A percentile compares a stretch with the other conserved stretches of the same genome.
Conservation (phyloP, 2,329 filamentous ascomycete species). For the Parastagonospora avenae region DNA sequence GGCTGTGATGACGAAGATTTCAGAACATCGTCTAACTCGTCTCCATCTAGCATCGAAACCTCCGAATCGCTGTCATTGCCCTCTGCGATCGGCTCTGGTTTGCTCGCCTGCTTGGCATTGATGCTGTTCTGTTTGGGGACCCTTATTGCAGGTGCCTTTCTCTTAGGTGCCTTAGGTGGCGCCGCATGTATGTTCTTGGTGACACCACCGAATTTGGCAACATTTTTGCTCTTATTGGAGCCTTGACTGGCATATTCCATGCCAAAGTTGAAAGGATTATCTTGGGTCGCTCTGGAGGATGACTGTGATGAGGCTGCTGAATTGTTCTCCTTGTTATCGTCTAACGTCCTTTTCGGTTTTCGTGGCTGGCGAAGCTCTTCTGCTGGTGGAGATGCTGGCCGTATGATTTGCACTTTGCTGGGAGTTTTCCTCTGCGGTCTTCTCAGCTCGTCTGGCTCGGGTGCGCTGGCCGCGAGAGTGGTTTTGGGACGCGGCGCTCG, state of each 20-base stretch:
- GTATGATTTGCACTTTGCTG: neutral
- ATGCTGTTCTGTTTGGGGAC: too few species aligned
- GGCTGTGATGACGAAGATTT: too few species aligned
- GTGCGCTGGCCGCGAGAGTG: slow-evolving; percentile 1
- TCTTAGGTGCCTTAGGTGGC: slow-evolving; percentile 1
- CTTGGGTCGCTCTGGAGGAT: neutral
- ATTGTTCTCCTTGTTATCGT: neutral
- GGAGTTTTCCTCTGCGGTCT: neutral
- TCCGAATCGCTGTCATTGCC: neutral
- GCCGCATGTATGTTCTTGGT: slow-evolving; percentile 17
- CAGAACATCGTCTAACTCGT: slow-evolving; percentile 1
- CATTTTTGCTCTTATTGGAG: slow-evolving; percentile 1
- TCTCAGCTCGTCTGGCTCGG: neutral
- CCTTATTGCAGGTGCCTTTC: too few species aligned
- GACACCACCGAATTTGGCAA: slow-evolving; percentile 2
- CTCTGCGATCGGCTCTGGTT: neutral
- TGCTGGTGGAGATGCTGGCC: too few species aligned
- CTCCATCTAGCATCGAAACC: slow-evolving; percentile 5
- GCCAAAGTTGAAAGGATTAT: slow-evolving; percentile 5
- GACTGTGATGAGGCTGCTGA: neutral
- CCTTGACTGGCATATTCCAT: slow-evolving; percentile 17
- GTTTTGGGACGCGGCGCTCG: slow-evolving; percentile 5
- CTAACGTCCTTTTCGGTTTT: neutral
- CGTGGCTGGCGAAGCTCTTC: neutral
- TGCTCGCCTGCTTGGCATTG: too few species aligned